A percentile compares a stretch with the other conserved stretches of the same genome.
phyloP scores from a whole-genome alignment of 805 yeast genomes.

The Spathaspora girioi region DNA sequence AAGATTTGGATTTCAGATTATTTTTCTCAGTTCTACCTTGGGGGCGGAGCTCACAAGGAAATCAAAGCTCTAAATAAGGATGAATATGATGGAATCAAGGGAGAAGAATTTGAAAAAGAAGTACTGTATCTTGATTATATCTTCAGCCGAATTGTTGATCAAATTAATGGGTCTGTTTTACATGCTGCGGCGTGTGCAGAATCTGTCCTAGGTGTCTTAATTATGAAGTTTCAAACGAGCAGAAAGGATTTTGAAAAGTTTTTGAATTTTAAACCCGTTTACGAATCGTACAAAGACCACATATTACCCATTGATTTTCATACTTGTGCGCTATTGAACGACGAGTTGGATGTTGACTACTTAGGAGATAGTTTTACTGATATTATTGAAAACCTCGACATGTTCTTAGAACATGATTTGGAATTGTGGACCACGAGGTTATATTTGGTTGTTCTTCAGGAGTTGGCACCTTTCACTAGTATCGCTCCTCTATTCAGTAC shows the following conservation, averaged over 20 bases:
- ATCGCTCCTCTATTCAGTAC: conserved; percentile 29
- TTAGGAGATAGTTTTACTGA: conserved; percentile 11
- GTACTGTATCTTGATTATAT: conserved; percentile 16
- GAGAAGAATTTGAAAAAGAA: conserved; percentile 11
- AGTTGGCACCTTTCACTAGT: conserved; percentile 22
- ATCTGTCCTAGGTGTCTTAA: conserved; percentile 36
- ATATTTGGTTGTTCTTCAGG: conserved; percentile 29
- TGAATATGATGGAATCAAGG: conserved; percentile 6
- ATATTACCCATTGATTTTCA: conserved; percentile 32
- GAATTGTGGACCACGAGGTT: conserved; percentile 27
- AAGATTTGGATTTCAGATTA: conserved; percentile 21
- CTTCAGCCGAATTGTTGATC: conserved; percentile 20
- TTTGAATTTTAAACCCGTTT: conserved; percentile 17
- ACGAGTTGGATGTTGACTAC: conserved; percentile 12
- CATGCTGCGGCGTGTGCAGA: conserved; percentile 31
- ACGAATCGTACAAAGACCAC: conserved; percentile 12
- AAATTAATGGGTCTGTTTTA: conserved; percentile 11
- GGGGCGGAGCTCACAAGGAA: conserved; percentile 14
- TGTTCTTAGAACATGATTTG: conserved; percentile 10
- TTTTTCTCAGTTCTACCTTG: conserved; percentile 17
- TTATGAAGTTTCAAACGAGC: conserved; percentile 20
- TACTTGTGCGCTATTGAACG: conserved; percentile 27
- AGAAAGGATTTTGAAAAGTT: conserved; percentile 14
- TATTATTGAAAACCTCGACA: conserved; percentile 10
- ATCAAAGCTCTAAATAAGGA: background rate